Evolutionary conservation across 2,329 filamentous ascomycete genomes (phyloP).

Genomic region (Alternaria consortialis): DNA sequence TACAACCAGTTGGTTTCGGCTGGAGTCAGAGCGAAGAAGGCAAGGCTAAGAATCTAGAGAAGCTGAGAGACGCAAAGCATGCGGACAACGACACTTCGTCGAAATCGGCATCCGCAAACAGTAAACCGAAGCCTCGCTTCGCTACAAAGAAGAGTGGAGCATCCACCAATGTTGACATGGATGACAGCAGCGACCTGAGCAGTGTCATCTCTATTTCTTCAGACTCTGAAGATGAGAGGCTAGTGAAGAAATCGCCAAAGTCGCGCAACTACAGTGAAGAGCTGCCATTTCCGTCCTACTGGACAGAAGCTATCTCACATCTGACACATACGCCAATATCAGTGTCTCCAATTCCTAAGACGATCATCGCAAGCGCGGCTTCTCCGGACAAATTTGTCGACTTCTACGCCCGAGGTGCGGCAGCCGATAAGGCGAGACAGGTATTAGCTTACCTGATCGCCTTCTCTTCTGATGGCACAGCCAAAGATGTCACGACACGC

Average conservation of each 20-base stretch:
- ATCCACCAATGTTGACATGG: conserved; percentile 30
- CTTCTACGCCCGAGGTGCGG: conserved; percentile 83
- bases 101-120: conserved; percentile 10
- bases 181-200: conserved; percentile 57
- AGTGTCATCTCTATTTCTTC: conserved; percentile 56
- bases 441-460: conserved; percentile 90
- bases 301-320: conserved; percentile 88
- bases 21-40: conserved; percentile 90
- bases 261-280: conserved; percentile 74
- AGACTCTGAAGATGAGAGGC: conserved; percentile 63
- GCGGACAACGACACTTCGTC: neutral
- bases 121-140: conserved; percentile 9
- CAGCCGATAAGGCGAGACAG: conserved; percentile 86
- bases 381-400: conserved; percentile 75
- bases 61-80: conserved; percentile 22
- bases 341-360: conserved; percentile 73
- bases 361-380: conserved; percentile 63
- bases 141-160: conserved; percentile 12
- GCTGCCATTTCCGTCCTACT: conserved; percentile 86
- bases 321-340: conserved; percentile 80
- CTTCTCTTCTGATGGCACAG: conserved; percentile 82
- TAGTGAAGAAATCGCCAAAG: conserved; percentile 50
- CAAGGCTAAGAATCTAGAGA: conserved; percentile 55
- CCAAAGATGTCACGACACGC: conserved; percentile 92
- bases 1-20: conserved; percentile 89